Evolutionary conservation across 805 yeast species (phyloP).

Genomic region (Kregervanrija pseudodelftensis): DNA sequence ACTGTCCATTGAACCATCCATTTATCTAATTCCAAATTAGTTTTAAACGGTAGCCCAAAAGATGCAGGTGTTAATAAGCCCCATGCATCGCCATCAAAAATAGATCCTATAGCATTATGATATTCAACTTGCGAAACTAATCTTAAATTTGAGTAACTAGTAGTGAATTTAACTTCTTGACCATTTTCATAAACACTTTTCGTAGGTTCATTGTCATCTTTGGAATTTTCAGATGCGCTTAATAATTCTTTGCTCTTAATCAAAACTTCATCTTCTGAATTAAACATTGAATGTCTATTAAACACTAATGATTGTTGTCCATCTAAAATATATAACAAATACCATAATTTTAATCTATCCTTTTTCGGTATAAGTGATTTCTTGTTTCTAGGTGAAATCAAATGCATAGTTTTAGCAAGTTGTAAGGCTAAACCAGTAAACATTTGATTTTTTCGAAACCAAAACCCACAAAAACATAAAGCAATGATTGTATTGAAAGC

Average conservation of each 20-base stretch:
- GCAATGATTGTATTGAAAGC: slow-evolving; percentile 58
- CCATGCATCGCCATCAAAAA: slow-evolving; percentile 55
- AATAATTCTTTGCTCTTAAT: slow-evolving; percentile 35
- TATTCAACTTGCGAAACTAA: slow-evolving; percentile 62
- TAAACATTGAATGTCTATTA: slow-evolving; percentile 51
- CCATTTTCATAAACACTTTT: slow-evolving; percentile 1
- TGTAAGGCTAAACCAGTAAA: slow-evolving; percentile 65
- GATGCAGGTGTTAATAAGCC: slow-evolving; percentile 50
- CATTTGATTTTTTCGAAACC: slow-evolving; percentile 60
- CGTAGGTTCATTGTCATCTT: not conserved
- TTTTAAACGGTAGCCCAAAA: slow-evolving; percentile 62
- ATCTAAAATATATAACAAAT: slow-evolving; percentile 54
- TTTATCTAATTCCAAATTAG: slow-evolving; percentile 59
- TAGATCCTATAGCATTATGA: slow-evolving; percentile 54
- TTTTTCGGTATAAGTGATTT: slow-evolving; percentile 23
- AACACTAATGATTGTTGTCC: slow-evolving; percentile 62
- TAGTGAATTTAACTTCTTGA: slow-evolving; percentile 1
- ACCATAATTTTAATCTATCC: slow-evolving; percentile 57
- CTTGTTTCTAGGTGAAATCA: slow-evolving; percentile 26
- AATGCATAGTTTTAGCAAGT: slow-evolving; percentile 47
- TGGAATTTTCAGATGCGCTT: slow-evolving; percentile 5
- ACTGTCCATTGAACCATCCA: slow-evolving; percentile 84
- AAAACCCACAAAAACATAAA: slow-evolving; percentile 57
- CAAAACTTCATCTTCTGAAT: slow-evolving; percentile 37
- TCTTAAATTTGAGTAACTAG: slow-evolving; percentile 41